Evolutionary conservation across 2,329 filamentous ascomycete species (phyloP), one percentile per base, ranked within the genome.

Genomic region (Trichophyton equinum): DNA sequence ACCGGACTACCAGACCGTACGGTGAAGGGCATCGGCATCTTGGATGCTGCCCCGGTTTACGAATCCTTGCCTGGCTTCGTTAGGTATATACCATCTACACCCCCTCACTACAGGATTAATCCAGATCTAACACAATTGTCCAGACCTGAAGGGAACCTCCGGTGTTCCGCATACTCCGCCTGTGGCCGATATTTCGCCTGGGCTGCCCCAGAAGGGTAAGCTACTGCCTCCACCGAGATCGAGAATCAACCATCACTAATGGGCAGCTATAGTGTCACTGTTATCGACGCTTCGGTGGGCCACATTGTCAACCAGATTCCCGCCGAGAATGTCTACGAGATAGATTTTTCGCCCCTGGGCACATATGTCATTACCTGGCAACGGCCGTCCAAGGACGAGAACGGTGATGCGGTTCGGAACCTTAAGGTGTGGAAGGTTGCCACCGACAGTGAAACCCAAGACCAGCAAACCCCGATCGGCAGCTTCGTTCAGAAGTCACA

Each of bases 351-450:
- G 27, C 94, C 92, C 4, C 81, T 85, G 61, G 94, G 94, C 64
- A 94, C 89, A 62, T 99, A 89, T 75, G 80, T 97, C 72, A 96
- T 95, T 72, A 97, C 94, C 60, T 97, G 91, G 91, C 92, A 99
- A 79, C 86, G 94, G 40, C 88, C 91, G 7, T 82, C 83, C 66
- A 97, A 97, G 79, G 92, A 97, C 70, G 92, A 92, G 71, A 86
- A 88, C 63, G 94, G 94, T 61, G 90, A 96, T 74, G 91, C 94
- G 53, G 86, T 85, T 68, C 96, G 96, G 83, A 99, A 99, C 73
- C 79, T 99, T 66, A 97, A 96, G 81, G 86, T 99, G 68, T 99
- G 94, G 94, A 85, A 85, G 72, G 91, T 89, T 40, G 77, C 83
- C 55, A 82, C 82, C 53, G 64, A 62, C 56, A 63, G 66, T 63